phyloP scores from a whole-genome alignment of 345 rosid genomes.

The Euphorbia lathyris region DNA sequence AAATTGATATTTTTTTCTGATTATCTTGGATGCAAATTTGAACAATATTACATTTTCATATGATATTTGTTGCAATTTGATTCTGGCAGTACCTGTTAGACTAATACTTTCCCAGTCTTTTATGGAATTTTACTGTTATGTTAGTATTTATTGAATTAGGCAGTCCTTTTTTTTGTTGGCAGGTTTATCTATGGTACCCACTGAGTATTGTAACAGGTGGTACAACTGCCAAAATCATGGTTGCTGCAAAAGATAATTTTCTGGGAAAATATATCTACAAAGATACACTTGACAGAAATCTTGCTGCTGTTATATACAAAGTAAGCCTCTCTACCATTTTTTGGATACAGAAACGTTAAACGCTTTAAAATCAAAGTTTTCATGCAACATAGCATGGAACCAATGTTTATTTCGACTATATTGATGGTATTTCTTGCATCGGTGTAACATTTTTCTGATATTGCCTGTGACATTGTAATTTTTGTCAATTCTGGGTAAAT shows the following conservation, averaged over 20 bases:
- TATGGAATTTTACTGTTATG: neutral
- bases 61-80: too few relatives aligned
- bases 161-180: conserved; percentile 8
- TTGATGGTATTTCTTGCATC: neutral
- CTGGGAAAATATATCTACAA: conserved; percentile 90
- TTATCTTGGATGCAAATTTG: too few relatives aligned
- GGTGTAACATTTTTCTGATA: neutral
- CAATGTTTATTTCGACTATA: neutral
- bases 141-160: neutral
- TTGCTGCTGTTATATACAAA: conserved; percentile 84
- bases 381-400: too few relatives aligned
- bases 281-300: conserved; percentile 83
- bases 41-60: too few relatives aligned
- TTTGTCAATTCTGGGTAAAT: conserved; percentile 4
- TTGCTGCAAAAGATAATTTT: conserved; percentile 90
- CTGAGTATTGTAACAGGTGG: conserved; percentile 80
- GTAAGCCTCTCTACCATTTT: conserved; percentile 36
- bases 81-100: too few relatives aligned
- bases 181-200: conserved; percentile 95
- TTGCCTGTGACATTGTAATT: neutral
- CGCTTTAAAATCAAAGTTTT: too few relatives aligned
- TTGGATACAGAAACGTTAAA: too few relatives aligned
- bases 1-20: too few relatives aligned
- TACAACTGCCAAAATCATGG: conserved; percentile 94
- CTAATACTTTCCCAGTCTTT: neutral